phyloP scores from a whole-genome alignment of 2,329 filamentous ascomycete genomes.

The Coniochaeta prunicola region DNA sequence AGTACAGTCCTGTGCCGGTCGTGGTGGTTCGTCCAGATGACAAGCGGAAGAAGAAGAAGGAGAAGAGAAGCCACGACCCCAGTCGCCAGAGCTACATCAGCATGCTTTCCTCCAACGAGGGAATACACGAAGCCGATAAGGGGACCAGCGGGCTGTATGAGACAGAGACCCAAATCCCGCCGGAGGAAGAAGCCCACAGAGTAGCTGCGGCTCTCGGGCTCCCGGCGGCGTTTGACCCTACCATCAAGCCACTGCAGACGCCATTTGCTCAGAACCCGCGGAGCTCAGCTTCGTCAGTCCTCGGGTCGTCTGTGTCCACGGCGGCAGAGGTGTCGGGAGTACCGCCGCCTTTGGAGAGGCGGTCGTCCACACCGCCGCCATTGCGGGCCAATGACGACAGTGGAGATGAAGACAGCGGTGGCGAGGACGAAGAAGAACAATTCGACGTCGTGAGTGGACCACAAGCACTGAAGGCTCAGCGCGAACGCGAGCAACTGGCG shows the following conservation, averaged over 20 bases:
- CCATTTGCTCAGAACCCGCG: neutral
- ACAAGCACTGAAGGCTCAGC: conserved; percentile 25
- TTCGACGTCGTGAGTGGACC: conserved; percentile 30
- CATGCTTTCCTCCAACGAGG: conserved; percentile 60
- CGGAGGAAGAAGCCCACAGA: conserved; percentile 57
- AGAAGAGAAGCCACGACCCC: conserved; percentile 73
- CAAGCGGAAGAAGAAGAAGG: conserved; percentile 84
- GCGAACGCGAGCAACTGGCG: conserved; percentile 30
- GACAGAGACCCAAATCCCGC: conserved; percentile 45
- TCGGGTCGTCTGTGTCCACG: neutral
- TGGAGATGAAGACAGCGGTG: conserved; percentile 38
- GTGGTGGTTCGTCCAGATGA: conserved; percentile 84
- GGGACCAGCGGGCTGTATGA: conserved; percentile 45
- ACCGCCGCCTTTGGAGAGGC: conserved; percentile 5
- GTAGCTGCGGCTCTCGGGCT: conserved; percentile 57
- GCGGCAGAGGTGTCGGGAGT: neutral
- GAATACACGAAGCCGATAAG: conserved; percentile 51
- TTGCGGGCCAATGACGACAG: conserved; percentile 17
- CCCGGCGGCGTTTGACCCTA: conserved; percentile 56
- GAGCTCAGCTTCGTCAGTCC: neutral
- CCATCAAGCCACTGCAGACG: conserved; percentile 47
- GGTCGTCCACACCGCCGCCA: conserved; percentile 10
- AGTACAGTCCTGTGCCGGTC: conserved; percentile 87
- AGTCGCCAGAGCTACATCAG: conserved; percentile 67
- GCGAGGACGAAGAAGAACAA: conserved; percentile 33